These are phyloP conservation scores for Incumbomyces lentus DNA, from an alignment of 2,329 filamentous ascomycete species.

Conservation along the genomic window DNA sequence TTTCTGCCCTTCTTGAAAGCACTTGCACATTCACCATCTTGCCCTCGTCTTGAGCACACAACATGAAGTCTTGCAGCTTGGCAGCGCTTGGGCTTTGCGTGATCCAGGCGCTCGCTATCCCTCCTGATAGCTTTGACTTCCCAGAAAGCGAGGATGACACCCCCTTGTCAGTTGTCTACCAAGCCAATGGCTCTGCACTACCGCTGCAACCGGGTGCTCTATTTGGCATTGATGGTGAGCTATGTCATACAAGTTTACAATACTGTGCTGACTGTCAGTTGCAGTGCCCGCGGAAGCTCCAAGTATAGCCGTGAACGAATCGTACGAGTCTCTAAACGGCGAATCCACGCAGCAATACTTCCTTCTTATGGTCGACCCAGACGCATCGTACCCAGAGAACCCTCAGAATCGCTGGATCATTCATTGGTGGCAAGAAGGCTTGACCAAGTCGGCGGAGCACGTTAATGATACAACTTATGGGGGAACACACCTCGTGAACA, in stretches of 20 bases:
- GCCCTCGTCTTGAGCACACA: too few relatives aligned
- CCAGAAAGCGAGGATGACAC: constrained; percentile 14
- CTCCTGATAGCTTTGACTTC: constrained; percentile 17
- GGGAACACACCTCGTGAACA: constrained; percentile 13
- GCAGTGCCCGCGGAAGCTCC: constrained; percentile 13
- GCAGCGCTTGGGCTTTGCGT: background rate
- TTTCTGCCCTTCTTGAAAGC: too few relatives aligned
- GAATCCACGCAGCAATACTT: constrained; percentile 16
- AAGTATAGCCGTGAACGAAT: constrained; percentile 13
- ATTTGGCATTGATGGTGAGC: constrained; percentile 14
- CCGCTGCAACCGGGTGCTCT: constrained; percentile 11
- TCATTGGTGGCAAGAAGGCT: constrained; percentile 16
- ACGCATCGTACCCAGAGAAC: constrained; percentile 15
- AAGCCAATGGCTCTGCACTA: constrained; percentile 11
- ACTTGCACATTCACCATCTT: too few relatives aligned
- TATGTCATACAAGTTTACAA: background rate
- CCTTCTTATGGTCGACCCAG: constrained; percentile 19
- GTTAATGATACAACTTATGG: constrained; percentile 7
- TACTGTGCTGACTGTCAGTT: background rate
- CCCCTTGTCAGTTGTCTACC: constrained; percentile 11
- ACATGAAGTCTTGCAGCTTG: background rate
- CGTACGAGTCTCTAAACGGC: constrained; percentile 10
- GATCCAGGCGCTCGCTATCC: constrained; percentile 9
- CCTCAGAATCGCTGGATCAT: constrained; percentile 13
- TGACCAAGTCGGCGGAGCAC: constrained; percentile 7